These are phyloP conservation scores for Aureococcus anophagefferens DNA, from an alignment of 108 stramenopile genomes.

Conservation along the genomic window DNA sequence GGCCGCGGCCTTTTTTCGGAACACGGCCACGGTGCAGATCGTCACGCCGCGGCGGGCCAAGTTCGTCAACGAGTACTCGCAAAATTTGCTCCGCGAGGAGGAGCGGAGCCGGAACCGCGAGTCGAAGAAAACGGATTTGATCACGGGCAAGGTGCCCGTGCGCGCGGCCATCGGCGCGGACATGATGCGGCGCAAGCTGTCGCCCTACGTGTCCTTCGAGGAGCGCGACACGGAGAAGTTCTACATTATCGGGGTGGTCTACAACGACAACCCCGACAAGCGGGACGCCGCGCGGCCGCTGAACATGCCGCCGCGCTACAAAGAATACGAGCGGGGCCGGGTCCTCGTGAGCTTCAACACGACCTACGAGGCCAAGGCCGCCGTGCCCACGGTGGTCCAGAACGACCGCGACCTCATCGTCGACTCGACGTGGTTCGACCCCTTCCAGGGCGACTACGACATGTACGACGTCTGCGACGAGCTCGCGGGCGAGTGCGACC, in stretches of 20 bases:
- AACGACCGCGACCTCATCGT: background rate
- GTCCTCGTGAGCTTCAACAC: slow-evolving; percentile 57
- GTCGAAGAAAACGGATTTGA: too few relatives aligned
- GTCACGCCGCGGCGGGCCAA: slow-evolving; percentile 31
- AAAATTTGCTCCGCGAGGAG: background rate
- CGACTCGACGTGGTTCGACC: background rate
- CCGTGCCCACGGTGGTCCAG: slow-evolving; percentile 9
- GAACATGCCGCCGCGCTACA: slow-evolving; percentile 68
- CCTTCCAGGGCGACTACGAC: slow-evolving; percentile 28
- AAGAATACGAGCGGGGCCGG: slow-evolving; percentile 54
- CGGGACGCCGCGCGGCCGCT: slow-evolving; percentile 38
- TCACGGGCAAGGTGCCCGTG: too few relatives aligned
- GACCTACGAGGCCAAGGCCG: slow-evolving; percentile 18
- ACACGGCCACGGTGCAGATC: slow-evolving; percentile 49
- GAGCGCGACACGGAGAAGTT: slow-evolving; percentile 30
- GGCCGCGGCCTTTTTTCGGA: slow-evolving; percentile 45
- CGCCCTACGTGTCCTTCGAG: slow-evolving; percentile 57
- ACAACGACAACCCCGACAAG: slow-evolving; percentile 9
- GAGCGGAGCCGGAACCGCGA: background rate
- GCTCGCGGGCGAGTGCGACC: too few relatives aligned
- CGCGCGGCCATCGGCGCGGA: background rate
- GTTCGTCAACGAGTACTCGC: background rate
- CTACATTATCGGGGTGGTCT: slow-evolving; percentile 38
- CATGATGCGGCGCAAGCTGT: slow-evolving; percentile 23
- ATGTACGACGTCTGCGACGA: slow-evolving; percentile 54